These are phyloP conservation scores for Monascus ruber DNA, from an alignment of 2,329 filamentous ascomycete genomes.

Conservation along the genomic window DNA sequence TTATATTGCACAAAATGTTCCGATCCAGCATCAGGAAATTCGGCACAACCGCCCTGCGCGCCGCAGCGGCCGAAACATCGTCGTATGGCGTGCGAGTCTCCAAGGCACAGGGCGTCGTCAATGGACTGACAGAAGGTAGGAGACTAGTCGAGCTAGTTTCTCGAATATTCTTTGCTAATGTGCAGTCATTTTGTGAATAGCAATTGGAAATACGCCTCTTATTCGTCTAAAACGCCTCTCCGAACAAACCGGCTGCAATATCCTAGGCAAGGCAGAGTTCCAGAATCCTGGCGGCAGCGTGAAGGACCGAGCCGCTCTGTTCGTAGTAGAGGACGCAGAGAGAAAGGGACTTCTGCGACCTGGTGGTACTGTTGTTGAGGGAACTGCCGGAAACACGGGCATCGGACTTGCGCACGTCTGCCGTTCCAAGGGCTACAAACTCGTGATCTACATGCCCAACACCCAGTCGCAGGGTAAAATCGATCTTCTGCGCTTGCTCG, in stretches of 20 bases:
- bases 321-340: constrained; percentile 88
- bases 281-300: constrained; percentile 95
- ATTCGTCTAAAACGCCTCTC: constrained; percentile 84
- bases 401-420: constrained; percentile 97
- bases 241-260: constrained; percentile 79
- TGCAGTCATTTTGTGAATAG: constrained; percentile 37
- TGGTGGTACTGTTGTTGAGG: constrained; percentile 91
- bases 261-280: constrained; percentile 96
- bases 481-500: constrained; percentile 78
- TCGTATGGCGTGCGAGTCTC: constrained; percentile 61
- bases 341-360: constrained; percentile 69
- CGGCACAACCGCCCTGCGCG: constrained; percentile 49
- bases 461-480: constrained; percentile 98
- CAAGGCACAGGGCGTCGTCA: constrained; percentile 65
- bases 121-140: constrained; percentile 71
- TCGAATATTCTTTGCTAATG: too few relatives aligned
- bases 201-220: constrained; percentile 93
- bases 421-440: constrained; percentile 77
- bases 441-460: constrained; percentile 99
- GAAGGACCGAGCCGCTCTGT: constrained; percentile 92
- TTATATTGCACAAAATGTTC: constrained; percentile 46
- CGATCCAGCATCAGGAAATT: constrained; percentile 58
- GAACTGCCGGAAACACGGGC: constrained; percentile 93
- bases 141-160: neutral
- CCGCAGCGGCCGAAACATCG: constrained; percentile 31